Evolutionary conservation across 257 asterid species (phyloP).

Genomic region (Scutellaria baicalensis): DNA sequence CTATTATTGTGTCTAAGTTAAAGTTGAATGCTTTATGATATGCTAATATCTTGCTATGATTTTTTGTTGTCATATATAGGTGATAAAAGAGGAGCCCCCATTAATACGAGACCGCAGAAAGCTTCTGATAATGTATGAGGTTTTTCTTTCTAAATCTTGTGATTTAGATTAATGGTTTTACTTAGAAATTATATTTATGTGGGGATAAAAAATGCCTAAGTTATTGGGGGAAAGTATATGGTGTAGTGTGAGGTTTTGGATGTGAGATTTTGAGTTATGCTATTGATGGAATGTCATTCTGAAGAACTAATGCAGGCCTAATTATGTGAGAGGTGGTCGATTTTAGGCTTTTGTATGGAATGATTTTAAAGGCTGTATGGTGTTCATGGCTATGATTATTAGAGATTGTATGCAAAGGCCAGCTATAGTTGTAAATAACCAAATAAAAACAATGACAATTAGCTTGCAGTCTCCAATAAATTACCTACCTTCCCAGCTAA

Average conservation of each 20-base stretch:
- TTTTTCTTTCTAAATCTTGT: not conserved
- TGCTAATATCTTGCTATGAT: not conserved
- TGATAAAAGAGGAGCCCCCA: slow-evolving; percentile 7
- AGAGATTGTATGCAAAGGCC: not conserved
- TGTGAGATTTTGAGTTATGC: not conserved
- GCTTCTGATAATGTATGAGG: slow-evolving; percentile 28
- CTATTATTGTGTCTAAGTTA: not conserved
- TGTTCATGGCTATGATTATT: not conserved
- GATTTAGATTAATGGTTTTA: not conserved
- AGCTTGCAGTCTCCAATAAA: not conserved
- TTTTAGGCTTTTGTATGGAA: not conserved
- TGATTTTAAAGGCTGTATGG: not conserved
- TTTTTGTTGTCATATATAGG: slow-evolving; percentile 17
- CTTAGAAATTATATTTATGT: not conserved
- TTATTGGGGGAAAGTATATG: not conserved
- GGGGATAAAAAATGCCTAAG: not conserved
- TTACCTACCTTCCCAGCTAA: not conserved
- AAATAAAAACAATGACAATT: not conserved
- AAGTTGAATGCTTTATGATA: not conserved
- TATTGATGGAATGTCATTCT: not conserved
- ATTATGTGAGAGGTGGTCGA: not conserved
- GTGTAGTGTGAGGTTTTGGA: not conserved
- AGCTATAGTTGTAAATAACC: not conserved
- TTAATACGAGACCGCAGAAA: slow-evolving; percentile 18
- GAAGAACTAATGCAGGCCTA: not conserved